Percentiles rank a stretch among this genome's conserved stretches.
Evolutionary conservation across 768 basidiomycete species (phyloP).

Genomic region (Leucogyrophana mollusca): DNA sequence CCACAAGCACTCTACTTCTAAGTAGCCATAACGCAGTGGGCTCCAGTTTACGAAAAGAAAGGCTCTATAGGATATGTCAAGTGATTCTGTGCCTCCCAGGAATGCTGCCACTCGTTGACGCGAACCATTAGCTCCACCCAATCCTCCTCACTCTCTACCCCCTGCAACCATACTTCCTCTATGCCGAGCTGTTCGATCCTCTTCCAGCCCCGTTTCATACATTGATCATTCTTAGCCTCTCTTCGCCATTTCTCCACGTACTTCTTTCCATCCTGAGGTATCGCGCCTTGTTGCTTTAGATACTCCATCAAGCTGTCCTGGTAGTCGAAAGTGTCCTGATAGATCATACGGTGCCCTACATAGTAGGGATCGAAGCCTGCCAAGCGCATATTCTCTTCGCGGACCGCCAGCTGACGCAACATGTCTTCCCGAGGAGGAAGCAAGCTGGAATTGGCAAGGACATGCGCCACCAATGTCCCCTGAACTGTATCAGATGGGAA

Average conservation of each 20-base stretch:
- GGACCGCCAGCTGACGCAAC: constrained; percentile 35
- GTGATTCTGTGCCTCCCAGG: constrained; percentile 51
- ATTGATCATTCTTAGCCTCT: constrained; percentile 30
- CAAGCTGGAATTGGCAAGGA: constrained; percentile 37
- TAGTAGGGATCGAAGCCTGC: constrained; percentile 45
- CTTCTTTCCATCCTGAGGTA: constrained; percentile 40
- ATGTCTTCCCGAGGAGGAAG: constrained; percentile 38
- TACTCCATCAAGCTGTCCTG: constrained; percentile 26
- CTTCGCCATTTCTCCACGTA: constrained; percentile 49
- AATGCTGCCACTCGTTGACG: constrained; percentile 44
- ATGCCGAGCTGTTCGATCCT: constrained; percentile 39
- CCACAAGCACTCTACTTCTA: too few relatives aligned
- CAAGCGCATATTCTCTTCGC: constrained; percentile 36
- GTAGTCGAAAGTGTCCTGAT: constrained; percentile 30
- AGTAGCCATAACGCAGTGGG: too few relatives aligned
- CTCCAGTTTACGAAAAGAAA: too few relatives aligned
- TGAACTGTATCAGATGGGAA: constrained; percentile 48
- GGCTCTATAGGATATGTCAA: too few relatives aligned
- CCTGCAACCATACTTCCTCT: constrained; percentile 41
- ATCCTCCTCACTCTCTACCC: constrained; percentile 44
- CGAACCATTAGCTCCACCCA: constrained; percentile 47
- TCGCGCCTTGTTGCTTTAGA: constrained; percentile 18
- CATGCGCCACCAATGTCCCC: constrained; percentile 42
- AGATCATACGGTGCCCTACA: constrained; percentile 42
- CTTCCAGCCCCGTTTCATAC: constrained; percentile 39